phyloP scores from a whole-genome alignment of 805 yeast genomes.

The Saccharomycopsis vini region DNA sequence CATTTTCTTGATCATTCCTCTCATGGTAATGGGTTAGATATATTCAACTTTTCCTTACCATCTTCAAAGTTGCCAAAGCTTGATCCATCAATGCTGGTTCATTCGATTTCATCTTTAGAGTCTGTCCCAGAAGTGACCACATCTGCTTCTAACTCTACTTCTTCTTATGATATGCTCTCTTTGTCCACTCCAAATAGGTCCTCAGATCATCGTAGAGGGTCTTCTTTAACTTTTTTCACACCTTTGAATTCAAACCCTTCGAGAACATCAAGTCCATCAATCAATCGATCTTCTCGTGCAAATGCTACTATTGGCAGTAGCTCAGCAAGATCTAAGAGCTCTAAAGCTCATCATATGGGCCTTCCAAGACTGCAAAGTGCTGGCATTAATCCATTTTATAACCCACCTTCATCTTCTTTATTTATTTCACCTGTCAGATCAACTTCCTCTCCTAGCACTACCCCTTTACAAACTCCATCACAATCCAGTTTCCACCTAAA shows the following conservation, averaged over 20 bases:
- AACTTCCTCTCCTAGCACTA: conserved; percentile 1
- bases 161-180: conserved; percentile 2
- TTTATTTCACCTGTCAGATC: conserved; percentile 12
- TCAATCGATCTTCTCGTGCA: not conserved
- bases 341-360: too few species aligned
- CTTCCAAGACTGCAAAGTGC: not conserved
- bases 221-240: conserved; percentile 15
- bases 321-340: conserved; percentile 4
- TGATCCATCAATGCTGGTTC: conserved; percentile 12
- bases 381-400: conserved; percentile 17
- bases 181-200: conserved; percentile 5
- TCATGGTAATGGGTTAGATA: too few species aligned
- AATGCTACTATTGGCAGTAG: not conserved
- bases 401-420: not conserved
- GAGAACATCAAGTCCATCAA: conserved; percentile 5
- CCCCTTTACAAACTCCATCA: conserved; percentile 11
- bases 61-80: conserved; percentile 10
- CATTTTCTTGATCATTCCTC: too few species aligned
- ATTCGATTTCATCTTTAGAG: conserved; percentile 15
- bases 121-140: conserved; percentile 16
- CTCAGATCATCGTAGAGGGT: conserved; percentile 13
- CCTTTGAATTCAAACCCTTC: conserved; percentile 4
- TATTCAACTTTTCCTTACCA: not conserved
- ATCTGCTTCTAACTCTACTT: conserved; percentile 6
- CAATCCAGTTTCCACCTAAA: conserved; percentile 2